Evolutionary conservation across 2,329 filamentous ascomycete species (phyloP), one percentile per base, ranked within the genome.

Genomic region (Phoma sp.): DNA sequence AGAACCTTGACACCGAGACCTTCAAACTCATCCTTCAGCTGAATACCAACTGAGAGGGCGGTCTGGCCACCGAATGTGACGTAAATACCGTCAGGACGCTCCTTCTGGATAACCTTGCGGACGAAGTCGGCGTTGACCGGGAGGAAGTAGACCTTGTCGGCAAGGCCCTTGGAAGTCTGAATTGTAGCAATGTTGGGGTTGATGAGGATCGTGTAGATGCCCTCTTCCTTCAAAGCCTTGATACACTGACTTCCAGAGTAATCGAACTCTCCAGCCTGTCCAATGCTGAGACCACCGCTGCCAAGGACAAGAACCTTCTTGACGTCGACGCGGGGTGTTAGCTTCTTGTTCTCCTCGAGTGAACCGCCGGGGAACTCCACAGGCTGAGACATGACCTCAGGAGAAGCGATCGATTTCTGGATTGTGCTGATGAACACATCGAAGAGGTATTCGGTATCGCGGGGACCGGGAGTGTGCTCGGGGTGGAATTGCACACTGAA

Each of bases 401-500:
- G 77, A 58, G 92, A 87, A 51, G 84, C 78, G 43, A 92, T 81
- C 55, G 89, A 89, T 67, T 88, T 84, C 71, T 85, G 81, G 64
- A 98, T 91, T 19, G 92, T 90, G 78, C 89, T 81, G 73, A 99
- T 90, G 81, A 99, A 99, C 61, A 98, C 92, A 76, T 99, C 93
- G 63, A 99, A 99, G 24, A 99, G 83, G 73, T 91, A 97, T 76
- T 99, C 95, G 25, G 95, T 99, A 74, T 99, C 95, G 32, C 92
- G 86, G 46, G 95, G 95, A 54, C 95, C 95, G 2, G 95, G 95
- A 1, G 92, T 96, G 81, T 93, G 96, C 78, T 99, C 95, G 0
- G 95, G 95, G 73, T 99, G 95, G 80, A 99, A 99, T 75, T 99
- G 95, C n/a, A 98, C 95, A 82, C 92, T 97, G 83, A 99, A 99